Evolutionary conservation across 2,329 filamentous ascomycete species (phyloP), one percentile per base, ranked within the genome.

Genomic region (Aspergillus unguis): DNA sequence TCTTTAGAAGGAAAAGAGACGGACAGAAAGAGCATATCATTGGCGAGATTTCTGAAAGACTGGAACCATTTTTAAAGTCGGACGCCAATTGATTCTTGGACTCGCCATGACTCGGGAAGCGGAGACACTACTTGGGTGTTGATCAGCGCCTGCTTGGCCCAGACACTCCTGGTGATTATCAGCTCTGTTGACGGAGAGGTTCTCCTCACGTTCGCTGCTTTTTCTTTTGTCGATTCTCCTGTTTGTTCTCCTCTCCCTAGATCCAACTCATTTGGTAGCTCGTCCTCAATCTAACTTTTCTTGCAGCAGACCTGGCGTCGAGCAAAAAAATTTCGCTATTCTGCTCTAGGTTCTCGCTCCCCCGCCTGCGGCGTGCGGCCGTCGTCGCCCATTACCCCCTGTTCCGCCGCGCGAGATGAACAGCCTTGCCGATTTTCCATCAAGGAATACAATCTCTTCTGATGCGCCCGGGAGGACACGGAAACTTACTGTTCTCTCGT

Each of bases 401-500:
- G 53, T 48, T 58, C 52, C 45, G 51, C 53, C 59, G 62, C 65
- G 55, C 64, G 60, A 63, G 47, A 75, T 75, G 72, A 73, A 66
- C 60, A 61, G 71, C 61, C 62, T 74, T 54, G 70, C 70, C 57
- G 72, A 74, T 58, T 65, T 66, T 44, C 71, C 70, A 37, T 61
- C 70, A 37, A 72, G 75, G 63, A 78, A 72, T 59, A 73, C 75
- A 38, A 78, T 80, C 33, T 43, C 56, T 58, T 64, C 75, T 54
- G 68, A 73, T 68, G 71, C 68, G 62, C 69, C 68, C 44, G 68
- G 72, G 52, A 74, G 76, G 58, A 75, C 77, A 64, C 76, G 77
- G 64, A 76, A 77, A 43, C 76, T 81, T 43, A 77, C 79, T 45
- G 75, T 81, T 54, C 73, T 80, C 46, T 73, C 77, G 17, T 78